Conservation (phyloP, 176 grass and related monocot genomes). For the Alopecurus myosuroides region DNA sequence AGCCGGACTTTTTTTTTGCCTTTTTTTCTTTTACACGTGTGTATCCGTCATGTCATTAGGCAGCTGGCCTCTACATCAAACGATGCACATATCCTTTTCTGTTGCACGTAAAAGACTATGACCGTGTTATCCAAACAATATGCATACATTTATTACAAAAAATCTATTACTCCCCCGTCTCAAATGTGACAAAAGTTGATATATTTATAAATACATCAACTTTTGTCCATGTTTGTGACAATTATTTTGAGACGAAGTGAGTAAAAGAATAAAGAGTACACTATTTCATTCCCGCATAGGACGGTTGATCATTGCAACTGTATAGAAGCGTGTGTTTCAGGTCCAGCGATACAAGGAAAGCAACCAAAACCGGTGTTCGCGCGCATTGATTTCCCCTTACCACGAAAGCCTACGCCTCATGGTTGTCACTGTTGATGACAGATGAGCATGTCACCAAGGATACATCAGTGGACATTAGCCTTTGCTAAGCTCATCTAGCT, state of each 20-base stretch:
- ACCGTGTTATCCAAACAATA: neutral
- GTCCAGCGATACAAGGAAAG: neutral
- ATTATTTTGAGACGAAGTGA: too few species aligned
- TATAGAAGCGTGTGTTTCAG: neutral
- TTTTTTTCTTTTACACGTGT: too few species aligned
- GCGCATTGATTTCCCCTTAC: neutral
- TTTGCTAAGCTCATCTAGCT: neutral
- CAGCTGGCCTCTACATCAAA: too few species aligned
- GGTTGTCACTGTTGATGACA: neutral
- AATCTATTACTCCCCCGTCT: too few species aligned
- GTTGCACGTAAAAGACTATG: neutral
- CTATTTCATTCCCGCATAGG: neutral
- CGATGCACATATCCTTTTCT: too few species aligned
- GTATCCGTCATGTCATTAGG: too few species aligned
- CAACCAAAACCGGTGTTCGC: neutral
- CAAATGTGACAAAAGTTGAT: too few species aligned
- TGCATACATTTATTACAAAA: neutral
- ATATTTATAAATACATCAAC: too few species aligned
- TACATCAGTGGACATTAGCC: neutral
- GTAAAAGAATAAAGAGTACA: neutral
- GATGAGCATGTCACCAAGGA: slow-evolving; percentile 17
- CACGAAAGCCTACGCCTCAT: neutral
- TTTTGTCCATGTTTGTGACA: too few species aligned
- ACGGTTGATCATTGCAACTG: neutral
- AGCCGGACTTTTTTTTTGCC: too few species aligned